A percentile compares a stretch with the other conserved stretches of the same genome.
phyloP scores from a whole-genome alignment of 164 flowering plant species.

The Taxillus chinensis region DNA sequence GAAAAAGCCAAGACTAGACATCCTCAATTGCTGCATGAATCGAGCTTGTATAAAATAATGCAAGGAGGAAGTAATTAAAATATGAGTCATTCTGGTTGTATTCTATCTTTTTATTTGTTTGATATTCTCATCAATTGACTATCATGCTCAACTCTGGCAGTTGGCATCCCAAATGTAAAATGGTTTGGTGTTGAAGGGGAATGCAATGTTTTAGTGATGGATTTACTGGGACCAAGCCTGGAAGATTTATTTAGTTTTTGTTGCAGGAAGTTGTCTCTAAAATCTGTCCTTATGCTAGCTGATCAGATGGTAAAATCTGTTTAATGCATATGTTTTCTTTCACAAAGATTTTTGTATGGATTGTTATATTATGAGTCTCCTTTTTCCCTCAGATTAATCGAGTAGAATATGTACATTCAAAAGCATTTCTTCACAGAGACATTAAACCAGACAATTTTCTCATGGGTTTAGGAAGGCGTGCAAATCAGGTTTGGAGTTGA shows the following conservation, averaged over 20 bases:
- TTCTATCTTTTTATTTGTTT: not conserved
- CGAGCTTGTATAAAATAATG: conserved; percentile 55
- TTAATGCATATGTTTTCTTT: not conserved
- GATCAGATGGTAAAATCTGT: conserved; percentile 55
- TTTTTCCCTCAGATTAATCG: conserved; percentile 39
- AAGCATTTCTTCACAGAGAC: conserved; percentile 65
- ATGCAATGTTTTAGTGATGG: conserved; percentile 72
- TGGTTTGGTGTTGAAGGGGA: conserved; percentile 82
- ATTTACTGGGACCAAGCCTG: conserved; percentile 69
- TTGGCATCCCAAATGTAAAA: conserved; percentile 61
- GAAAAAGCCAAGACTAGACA: conserved; percentile 72
- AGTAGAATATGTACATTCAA: conserved; percentile 59
- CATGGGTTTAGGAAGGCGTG: conserved; percentile 67
- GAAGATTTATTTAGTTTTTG: conserved; percentile 74
- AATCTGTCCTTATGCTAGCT: conserved; percentile 73
- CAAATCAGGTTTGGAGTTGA: conserved; percentile 39
- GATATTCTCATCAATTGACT: conserved; percentile 3
- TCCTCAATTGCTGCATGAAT: conserved; percentile 63
- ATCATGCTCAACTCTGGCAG: conserved; percentile 18
- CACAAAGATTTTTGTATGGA: not conserved
- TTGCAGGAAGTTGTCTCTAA: conserved; percentile 59
- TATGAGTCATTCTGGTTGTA: not conserved
- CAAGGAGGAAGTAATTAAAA: conserved; percentile 65
- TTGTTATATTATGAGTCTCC: not conserved
- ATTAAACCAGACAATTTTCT: conserved; percentile 68